Percentiles rank a stretch among this genome's conserved stretches.
Evolutionary conservation across 2,329 filamentous ascomycete species (phyloP).

Genomic region (Ophiostoma tasmaniense): DNA sequence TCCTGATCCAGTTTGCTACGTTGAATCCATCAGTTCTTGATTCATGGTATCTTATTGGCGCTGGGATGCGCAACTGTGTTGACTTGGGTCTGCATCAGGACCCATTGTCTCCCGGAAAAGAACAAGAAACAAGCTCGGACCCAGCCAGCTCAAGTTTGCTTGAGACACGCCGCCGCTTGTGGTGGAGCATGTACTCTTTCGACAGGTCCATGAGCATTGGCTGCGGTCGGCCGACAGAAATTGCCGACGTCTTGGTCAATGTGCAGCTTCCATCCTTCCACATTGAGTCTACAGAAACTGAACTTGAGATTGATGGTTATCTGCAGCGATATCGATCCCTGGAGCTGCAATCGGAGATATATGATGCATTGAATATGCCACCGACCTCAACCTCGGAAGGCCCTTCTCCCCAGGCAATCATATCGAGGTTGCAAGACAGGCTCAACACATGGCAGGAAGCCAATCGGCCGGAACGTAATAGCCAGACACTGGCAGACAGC

Average conservation of each 20-base stretch:
- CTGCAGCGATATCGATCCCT: slow-evolving; percentile 23
- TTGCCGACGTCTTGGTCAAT: slow-evolving; percentile 22
- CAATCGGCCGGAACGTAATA: slow-evolving; percentile 19
- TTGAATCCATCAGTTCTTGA: slow-evolving; percentile 23
- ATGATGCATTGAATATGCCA: slow-evolving; percentile 18
- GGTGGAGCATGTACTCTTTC: slow-evolving; percentile 26
- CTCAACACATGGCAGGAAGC: slow-evolving; percentile 17
- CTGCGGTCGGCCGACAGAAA: slow-evolving; percentile 22
- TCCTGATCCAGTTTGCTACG: slow-evolving; percentile 24
- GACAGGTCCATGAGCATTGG: slow-evolving; percentile 24
- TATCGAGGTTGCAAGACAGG: slow-evolving; percentile 12
- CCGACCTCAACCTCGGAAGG: neutral
- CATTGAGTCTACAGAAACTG: slow-evolving; percentile 21
- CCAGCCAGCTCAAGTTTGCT: slow-evolving; percentile 22
- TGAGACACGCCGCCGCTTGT: slow-evolving; percentile 23
- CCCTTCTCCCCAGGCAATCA: neutral
- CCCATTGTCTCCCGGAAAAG: slow-evolving; percentile 9
- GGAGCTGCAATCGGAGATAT: slow-evolving; percentile 23
- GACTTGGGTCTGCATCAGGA: slow-evolving; percentile 24
- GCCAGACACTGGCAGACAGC: slow-evolving; percentile 21
- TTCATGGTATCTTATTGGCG: slow-evolving; percentile 24
- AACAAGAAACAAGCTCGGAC: neutral
- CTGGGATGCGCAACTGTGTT: slow-evolving; percentile 24
- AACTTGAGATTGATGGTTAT: slow-evolving; percentile 22
- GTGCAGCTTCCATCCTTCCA: slow-evolving; percentile 22